Evolutionary conservation across 176 grass and related monocot species (phyloP).

Genomic region (Triticum turgidum): DNA sequence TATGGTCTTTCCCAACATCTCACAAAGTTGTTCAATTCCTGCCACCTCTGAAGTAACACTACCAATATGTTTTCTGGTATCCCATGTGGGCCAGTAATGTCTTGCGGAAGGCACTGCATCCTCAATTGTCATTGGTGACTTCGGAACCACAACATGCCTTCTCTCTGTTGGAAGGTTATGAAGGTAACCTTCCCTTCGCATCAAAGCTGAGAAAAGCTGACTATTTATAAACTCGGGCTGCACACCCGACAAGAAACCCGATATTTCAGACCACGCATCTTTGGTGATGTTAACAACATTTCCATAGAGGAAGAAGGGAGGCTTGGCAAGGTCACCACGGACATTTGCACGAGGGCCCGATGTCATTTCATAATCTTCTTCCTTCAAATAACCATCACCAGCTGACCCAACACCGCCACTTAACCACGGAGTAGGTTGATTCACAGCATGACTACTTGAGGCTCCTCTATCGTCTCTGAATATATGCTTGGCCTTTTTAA

Average conservation of each 20-base stretch:
- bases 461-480: constrained; percentile 34
- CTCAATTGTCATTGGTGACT: constrained; percentile 58
- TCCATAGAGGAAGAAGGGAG: constrained; percentile 78
- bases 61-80: constrained; percentile 63
- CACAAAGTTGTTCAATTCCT: constrained; percentile 40
- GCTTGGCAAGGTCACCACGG: constrained; percentile 2
- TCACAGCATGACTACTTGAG: constrained; percentile 27
- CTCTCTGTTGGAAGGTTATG: constrained; percentile 70
- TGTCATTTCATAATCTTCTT: constrained; percentile 30
- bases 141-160: constrained; percentile 40
- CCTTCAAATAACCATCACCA: constrained; percentile 39
- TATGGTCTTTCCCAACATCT: constrained; percentile 47
- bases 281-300: constrained; percentile 60
- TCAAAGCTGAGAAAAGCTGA: constrained; percentile 64
- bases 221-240: constrained; percentile 71
- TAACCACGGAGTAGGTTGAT: constrained; percentile 22
- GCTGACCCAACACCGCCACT: not conserved
- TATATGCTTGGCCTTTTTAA: constrained; percentile 52
- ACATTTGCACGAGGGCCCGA: constrained; percentile 13
- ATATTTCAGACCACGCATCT: constrained; percentile 53
- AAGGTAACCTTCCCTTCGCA: constrained; percentile 74
- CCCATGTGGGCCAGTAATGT: constrained; percentile 74
- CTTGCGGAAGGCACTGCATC: constrained; percentile 58
- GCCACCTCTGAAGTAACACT: constrained; percentile 36
- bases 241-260: constrained; percentile 57